Conservation (phyloP, 148 eudicot genomes). For the Vaccinium vitisidaea region DNA sequence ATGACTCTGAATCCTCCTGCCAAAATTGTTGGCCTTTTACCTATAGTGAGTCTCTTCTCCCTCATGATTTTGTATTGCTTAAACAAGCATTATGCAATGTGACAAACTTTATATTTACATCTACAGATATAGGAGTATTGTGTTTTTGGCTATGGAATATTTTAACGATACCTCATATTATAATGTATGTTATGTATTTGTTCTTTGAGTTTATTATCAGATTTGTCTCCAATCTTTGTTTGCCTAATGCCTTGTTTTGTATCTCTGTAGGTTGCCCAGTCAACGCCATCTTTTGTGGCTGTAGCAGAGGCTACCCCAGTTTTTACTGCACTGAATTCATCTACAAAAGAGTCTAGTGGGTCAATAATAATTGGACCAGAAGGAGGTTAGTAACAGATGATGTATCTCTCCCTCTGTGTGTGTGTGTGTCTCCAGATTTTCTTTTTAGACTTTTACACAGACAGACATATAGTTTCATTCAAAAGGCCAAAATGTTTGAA, state of each 20-base stretch:
- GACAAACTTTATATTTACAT: neutral
- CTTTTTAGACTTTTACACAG: neutral
- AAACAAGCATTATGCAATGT: neutral
- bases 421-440: neutral
- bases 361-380: constrained; percentile 89
- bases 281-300: constrained; percentile 76
- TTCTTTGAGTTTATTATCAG: neutral
- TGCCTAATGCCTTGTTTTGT: constrained; percentile 11
- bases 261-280: constrained; percentile 47
- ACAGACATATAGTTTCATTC: neutral
- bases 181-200: neutral
- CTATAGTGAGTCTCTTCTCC: constrained; percentile 53
- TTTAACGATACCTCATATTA: neutral
- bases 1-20: constrained; percentile 74
- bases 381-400: constrained; percentile 68
- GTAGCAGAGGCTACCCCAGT: constrained; percentile 84
- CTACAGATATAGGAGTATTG: neutral
- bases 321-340: constrained; percentile 44
- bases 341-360: constrained; percentile 48
- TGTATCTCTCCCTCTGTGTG: neutral
- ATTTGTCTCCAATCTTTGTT: neutral
- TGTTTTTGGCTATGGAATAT: neutral
- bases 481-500: neutral
- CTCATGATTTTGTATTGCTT: neutral
- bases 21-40: constrained; percentile 47